Conservation (phyloP, 768 basidiomycete species). For the Russula emetica region DNA sequence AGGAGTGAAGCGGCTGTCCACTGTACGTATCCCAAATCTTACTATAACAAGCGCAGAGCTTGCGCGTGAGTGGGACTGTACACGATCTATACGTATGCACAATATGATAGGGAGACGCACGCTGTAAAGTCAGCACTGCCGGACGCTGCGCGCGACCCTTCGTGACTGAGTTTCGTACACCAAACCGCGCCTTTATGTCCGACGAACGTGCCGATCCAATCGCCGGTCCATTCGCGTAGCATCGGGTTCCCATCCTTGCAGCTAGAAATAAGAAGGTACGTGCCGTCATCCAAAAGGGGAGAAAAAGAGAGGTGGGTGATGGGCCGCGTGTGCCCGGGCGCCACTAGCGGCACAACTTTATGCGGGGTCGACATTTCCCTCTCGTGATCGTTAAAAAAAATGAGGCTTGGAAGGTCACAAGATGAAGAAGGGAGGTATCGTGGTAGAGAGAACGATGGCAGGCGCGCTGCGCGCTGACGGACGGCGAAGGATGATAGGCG, state of each 20-base stretch:
- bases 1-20: conserved; percentile 86
- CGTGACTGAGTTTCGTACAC: conserved; percentile 87
- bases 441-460: conserved; percentile 22
- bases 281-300: conserved; percentile 73
- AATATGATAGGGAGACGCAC: conserved; percentile 46
- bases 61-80: conserved; percentile 2
- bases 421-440: conserved; percentile 20
- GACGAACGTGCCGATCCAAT: conserved; percentile 95
- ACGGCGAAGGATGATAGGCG: conserved; percentile 4
- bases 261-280: conserved; percentile 87
- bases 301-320: conserved; percentile 96
- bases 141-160: conserved; percentile 82
- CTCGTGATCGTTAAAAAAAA: conserved; percentile 9
- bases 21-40: conserved; percentile 96
- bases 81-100: conserved; percentile 19
- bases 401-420: conserved; percentile 6
- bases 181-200: conserved; percentile 96
- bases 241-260: conserved; percentile 99
- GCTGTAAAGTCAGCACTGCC: conserved; percentile 97
- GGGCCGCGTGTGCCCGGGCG: conserved; percentile 80
- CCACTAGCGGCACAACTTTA: conserved; percentile 75
- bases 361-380: conserved; percentile 22
- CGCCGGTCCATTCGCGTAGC: conserved; percentile 95
- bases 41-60: conserved; percentile 40
- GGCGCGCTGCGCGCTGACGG: conserved; percentile 36